phyloP scores from a whole-genome alignment of 2,329 filamentous ascomycete species.

The Ceratocystis lukuohia region DNA sequence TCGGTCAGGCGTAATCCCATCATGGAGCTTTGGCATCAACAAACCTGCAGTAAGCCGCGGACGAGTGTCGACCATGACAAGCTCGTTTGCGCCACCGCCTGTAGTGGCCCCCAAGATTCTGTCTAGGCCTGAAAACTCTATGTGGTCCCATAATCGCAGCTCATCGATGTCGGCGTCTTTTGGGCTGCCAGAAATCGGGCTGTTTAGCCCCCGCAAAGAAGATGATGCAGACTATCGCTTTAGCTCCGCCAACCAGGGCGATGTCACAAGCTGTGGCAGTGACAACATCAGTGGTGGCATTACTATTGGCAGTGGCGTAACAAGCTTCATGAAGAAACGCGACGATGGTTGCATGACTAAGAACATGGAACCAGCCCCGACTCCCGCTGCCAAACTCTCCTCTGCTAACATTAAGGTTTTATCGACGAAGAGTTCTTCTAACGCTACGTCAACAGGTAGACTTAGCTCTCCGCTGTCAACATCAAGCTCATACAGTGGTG shows the following conservation, averaged over 20 bases:
- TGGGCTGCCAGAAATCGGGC: constrained; percentile 20
- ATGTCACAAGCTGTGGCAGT: constrained; percentile 21
- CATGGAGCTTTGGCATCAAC: constrained; percentile 21
- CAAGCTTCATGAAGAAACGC: constrained; percentile 24
- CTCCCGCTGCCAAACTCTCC: not conserved
- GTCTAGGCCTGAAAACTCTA: constrained; percentile 13
- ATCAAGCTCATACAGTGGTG: constrained; percentile 7
- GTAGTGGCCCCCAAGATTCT: constrained; percentile 26
- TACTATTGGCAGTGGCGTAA: constrained; percentile 30
- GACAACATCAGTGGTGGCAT: constrained; percentile 24
- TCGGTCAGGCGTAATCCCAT: constrained; percentile 22
- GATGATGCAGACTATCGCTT: constrained; percentile 22
- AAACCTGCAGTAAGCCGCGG: constrained; percentile 28
- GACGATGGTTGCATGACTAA: constrained; percentile 9
- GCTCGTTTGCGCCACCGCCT: constrained; percentile 13
- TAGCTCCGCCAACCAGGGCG: constrained; percentile 17
- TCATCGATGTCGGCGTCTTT: constrained; percentile 27
- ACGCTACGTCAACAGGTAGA: not conserved
- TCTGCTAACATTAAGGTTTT: not conserved
- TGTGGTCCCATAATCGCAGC: constrained; percentile 28
- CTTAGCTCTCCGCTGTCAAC: constrained; percentile 13
- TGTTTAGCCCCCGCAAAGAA: constrained; percentile 19
- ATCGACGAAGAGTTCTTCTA: constrained; percentile 1
- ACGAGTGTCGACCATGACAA: constrained; percentile 26
- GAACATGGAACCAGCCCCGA: constrained; percentile 2